Conservation (phyloP, 805 yeast genomes). For the Candida suzukii region DNA sequence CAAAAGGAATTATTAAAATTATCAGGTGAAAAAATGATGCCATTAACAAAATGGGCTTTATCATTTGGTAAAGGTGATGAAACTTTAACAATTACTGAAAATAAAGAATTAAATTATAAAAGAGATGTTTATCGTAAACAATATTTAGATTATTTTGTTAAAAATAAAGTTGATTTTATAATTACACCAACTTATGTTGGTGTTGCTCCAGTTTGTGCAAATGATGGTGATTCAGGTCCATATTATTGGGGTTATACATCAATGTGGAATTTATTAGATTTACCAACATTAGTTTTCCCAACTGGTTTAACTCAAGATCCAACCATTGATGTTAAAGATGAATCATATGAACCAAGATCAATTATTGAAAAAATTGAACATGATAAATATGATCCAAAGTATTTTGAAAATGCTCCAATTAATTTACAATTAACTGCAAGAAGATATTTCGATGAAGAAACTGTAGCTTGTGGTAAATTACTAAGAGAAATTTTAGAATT, state of each 20-base stretch:
- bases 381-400: conserved; percentile 38
- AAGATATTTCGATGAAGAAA: conserved; percentile 52
- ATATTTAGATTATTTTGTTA: conserved; percentile 45
- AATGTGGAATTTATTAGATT: conserved; percentile 64
- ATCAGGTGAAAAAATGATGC: conserved; percentile 65
- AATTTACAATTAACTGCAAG: conserved; percentile 46
- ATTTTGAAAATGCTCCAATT: conserved; percentile 47
- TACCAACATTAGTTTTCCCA: conserved; percentile 61
- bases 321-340: conserved; percentile 40
- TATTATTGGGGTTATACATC: conserved; percentile 80
- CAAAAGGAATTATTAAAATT: conserved; percentile 43
- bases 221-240: conserved; percentile 33
- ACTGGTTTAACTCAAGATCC: conserved; percentile 54
- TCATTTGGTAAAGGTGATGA: conserved; percentile 53
- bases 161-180: conserved; percentile 55
- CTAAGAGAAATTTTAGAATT: conserved; percentile 17
- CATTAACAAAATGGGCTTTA: conserved; percentile 56
- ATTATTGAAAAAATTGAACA: conserved; percentile 42
- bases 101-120: conserved; percentile 43
- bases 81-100: conserved; percentile 39
- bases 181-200: conserved; percentile 63
- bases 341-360: conserved; percentile 33
- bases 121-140: conserved; percentile 56
- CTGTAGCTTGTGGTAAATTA: conserved; percentile 28
- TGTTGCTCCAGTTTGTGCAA: conserved; percentile 62